These are phyloP conservation scores for Apodospora peruviana DNA, from an alignment of 495 filamentous ascomycete species.

Conservation along the genomic window DNA sequence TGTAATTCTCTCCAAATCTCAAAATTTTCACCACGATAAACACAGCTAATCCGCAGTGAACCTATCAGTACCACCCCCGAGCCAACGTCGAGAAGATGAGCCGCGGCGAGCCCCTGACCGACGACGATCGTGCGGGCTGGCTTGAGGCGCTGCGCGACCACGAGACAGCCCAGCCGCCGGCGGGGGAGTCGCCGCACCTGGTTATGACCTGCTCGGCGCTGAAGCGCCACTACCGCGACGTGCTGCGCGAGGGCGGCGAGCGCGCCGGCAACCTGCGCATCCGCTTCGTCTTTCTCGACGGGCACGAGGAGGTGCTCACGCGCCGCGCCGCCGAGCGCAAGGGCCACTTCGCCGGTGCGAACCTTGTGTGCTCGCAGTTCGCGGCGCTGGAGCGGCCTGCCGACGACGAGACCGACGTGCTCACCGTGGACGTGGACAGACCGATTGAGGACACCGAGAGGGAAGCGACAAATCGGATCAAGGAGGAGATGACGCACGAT, in stretches of 20 bases:
- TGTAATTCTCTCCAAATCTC: constrained; percentile 35
- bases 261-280: constrained; percentile 7
- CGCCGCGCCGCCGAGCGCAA: constrained; percentile 9
- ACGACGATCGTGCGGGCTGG: constrained; percentile 23
- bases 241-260: constrained; percentile 10
- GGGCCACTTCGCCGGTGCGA: constrained; percentile 15
- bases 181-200: constrained; percentile 2
- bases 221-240: constrained; percentile 18
- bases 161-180: constrained; percentile 6
- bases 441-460: constrained; percentile 6
- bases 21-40: background rate
- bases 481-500: constrained; percentile 11
- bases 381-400: constrained; percentile 13
- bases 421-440: constrained; percentile 9
- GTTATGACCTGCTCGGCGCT: constrained; percentile 23
- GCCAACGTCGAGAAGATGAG: constrained; percentile 23
- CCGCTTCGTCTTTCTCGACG: constrained; percentile 17
- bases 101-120: constrained; percentile 14
- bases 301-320: constrained; percentile 7
- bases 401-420: constrained; percentile 14
- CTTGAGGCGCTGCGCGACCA: constrained; percentile 16
- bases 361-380: constrained; percentile 17
- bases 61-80: constrained; percentile 26
- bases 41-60: too few species aligned
- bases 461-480: constrained; percentile 8